Evolutionary conservation across 495 filamentous ascomycete genomes (phyloP), one percentile per base, ranked within the genome.

Genomic region (Xanthoparmelia taractica): DNA sequence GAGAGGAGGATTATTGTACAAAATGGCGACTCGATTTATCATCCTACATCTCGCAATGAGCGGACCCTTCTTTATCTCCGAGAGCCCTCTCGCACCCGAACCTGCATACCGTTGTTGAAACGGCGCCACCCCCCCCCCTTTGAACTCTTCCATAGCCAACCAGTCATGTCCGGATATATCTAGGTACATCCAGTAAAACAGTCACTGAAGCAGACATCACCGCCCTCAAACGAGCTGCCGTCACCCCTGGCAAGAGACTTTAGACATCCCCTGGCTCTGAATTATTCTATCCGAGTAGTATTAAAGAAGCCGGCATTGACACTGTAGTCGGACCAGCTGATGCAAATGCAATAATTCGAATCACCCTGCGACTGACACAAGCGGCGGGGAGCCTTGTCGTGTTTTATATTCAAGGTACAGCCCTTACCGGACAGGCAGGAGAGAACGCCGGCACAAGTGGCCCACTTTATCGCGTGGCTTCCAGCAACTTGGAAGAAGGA

Each of bases 121-220:
- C 31, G n/a, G n/a, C n/a, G n/a, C n/a, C n/a, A n/a, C n/a, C n/a
- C n/a, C n/a, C n/a, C 40, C 34, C 37, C n/a, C 23, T 2, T 15
- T 13, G 18, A n/a, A 31, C 48, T 34, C 54, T 25, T 33, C 29
- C 29, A 13, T n/a, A 41, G n/a, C 54, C 8, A 37, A 20, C 13
- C 25, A 18, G 7, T 63, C 54, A 27, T 13, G 12, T 33, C 41
- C 13, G 4, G 15, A 63, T 23, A 17, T 33, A 27, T 29, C 40
- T 63, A 57, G 37, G 23, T 58, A 48, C 50, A 58, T 58, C 54
- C 47, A 37, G 11, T 17, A 34, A 47, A 45, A 41, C 60, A 47
- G 33, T 55, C 40, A 54, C 60, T 61, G 23, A 61, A n/a, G 31
- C 60, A 61, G 47, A 61, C 60, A 61, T 61, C 45, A 55, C 60